Evolutionary conservation across 108 stramenopile species (phyloP).

Genomic region (Cyclotella baltica): DNA sequence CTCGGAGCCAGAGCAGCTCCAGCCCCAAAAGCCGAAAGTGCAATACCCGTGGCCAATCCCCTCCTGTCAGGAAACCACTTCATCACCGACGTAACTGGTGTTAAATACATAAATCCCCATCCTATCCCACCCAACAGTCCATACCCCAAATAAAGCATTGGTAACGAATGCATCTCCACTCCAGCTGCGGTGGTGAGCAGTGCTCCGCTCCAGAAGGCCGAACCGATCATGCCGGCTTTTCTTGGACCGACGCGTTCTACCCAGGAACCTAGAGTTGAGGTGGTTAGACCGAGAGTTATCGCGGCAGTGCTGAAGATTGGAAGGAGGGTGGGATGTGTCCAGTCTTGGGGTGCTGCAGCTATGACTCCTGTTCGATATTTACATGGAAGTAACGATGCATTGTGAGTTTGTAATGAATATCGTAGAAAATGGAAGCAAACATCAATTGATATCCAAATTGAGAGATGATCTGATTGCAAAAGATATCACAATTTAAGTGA

Average conservation of each 20-base stretch:
- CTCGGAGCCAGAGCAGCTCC: conserved; percentile 87
- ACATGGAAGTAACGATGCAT: neutral
- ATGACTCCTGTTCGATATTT: conserved; percentile 39
- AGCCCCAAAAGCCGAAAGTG: conserved; percentile 85
- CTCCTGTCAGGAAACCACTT: conserved; percentile 89
- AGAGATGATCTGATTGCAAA: no score
- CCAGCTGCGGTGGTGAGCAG: conserved; percentile 68
- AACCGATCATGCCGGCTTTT: conserved; percentile 51
- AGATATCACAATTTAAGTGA: no score
- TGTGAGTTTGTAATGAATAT: neutral
- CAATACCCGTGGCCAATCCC: conserved; percentile 81
- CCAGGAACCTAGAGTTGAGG: conserved; percentile 72
- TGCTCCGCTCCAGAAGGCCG: conserved; percentile 63
- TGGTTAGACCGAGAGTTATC: conserved; percentile 66
- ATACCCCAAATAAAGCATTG: conserved; percentile 81
- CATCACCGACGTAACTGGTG: conserved; percentile 81
- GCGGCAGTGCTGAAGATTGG: conserved; percentile 81
- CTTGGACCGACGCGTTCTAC: conserved; percentile 67
- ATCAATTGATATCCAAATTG: no score
- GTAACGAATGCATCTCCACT: conserved; percentile 68
- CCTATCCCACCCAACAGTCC: conserved; percentile 80
- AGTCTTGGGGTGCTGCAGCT: conserved; percentile 65
- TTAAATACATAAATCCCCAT: conserved; percentile 83
- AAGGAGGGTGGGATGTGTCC: conserved; percentile 60
- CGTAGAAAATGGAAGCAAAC: neutral